Evolutionary conservation across 257 asterid species (phyloP).

Genomic region (Mitragyna speciosa): DNA sequence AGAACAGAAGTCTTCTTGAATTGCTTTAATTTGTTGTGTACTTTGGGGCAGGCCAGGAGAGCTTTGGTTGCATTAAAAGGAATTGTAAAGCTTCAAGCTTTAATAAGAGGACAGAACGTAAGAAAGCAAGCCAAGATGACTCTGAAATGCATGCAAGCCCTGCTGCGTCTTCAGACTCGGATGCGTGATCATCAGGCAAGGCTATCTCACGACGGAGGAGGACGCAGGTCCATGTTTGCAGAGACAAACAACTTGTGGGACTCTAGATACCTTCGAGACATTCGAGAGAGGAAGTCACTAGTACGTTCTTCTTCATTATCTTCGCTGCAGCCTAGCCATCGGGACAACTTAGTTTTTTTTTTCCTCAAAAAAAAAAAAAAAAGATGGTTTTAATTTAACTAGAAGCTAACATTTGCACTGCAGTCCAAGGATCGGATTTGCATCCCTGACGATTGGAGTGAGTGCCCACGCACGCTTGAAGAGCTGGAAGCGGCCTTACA

Average conservation of each 20-base stretch:
- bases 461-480: slow-evolving; percentile 67
- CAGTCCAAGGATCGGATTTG: slow-evolving; percentile 61
- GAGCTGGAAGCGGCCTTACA: slow-evolving; percentile 69
- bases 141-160: slow-evolving; percentile 86
- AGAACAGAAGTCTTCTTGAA: background rate
- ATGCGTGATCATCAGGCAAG: slow-evolving; percentile 80
- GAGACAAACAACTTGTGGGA: slow-evolving; percentile 67
- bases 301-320: slow-evolving; percentile 31
- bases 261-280: slow-evolving; percentile 60
- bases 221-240: slow-evolving; percentile 70
- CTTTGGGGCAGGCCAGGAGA: slow-evolving; percentile 62
- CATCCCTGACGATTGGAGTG: slow-evolving; percentile 72
- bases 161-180: slow-evolving; percentile 86
- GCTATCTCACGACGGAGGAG: slow-evolving; percentile 72
- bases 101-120: slow-evolving; percentile 88
- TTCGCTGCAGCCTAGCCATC: background rate
- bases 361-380: too few relatives aligned
- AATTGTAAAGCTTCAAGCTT: slow-evolving; percentile 89
- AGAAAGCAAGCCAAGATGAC: slow-evolving; percentile 87
- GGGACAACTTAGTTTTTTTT: too few relatives aligned
- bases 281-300: slow-evolving; percentile 38
- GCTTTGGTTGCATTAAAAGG: slow-evolving; percentile 85
- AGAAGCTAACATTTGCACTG: background rate
- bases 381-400: background rate
- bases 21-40: background rate